Evolutionary conservation across 148 eudicot species (phyloP).

Genomic region (Hydrangea macrophylla): DNA sequence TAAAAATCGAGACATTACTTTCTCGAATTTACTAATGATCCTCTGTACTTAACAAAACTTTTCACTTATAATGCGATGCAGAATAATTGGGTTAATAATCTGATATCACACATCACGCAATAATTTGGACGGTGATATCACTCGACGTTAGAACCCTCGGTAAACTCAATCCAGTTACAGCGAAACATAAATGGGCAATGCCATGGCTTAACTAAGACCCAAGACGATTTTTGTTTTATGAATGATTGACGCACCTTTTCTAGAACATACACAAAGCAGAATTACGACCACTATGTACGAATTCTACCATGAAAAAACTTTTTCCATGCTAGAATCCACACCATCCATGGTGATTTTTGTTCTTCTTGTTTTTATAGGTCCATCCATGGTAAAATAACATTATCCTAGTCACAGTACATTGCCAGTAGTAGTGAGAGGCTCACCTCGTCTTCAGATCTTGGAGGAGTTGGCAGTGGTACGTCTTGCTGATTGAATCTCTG

Average conservation of each 20-base stretch:
- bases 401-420: background rate
- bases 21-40: no score
- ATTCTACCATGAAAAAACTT: background rate
- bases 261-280: no score
- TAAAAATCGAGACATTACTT: background rate
- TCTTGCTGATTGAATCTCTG: conserved; percentile 59
- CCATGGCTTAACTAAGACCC: background rate
- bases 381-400: background rate
- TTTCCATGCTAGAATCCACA: background rate
- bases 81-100: no score
- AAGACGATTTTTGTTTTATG: background rate
- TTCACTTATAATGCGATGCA: no score
- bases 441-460: conserved; percentile 74
- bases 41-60: no score
- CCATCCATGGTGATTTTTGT: no score
- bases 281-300: background rate
- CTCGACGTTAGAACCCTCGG: background rate
- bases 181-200: background rate
- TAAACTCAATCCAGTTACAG: background rate
- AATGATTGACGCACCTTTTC: background rate
- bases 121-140: no score
- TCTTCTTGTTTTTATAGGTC: no score
- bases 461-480: conserved; percentile 63
- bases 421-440: conserved; percentile 15
- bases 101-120: no score